Conservation (phyloP, 2,329 filamentous ascomycete genomes). For the Penicillium sp. region DNA sequence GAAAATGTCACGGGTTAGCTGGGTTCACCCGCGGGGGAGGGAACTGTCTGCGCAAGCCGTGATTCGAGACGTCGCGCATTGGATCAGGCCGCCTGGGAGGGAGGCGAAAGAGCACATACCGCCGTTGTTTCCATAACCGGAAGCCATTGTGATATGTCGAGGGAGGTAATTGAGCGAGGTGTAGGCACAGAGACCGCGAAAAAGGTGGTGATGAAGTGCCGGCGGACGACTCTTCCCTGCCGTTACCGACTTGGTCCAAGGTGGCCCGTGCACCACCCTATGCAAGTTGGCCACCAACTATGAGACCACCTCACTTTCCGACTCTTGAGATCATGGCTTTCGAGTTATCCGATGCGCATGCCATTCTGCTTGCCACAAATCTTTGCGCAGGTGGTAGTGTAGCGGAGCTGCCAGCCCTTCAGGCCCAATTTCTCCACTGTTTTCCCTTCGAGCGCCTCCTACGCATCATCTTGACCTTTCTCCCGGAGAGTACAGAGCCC, state of each 20-base stretch:
- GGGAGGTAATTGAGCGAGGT: slow-evolving; percentile 21
- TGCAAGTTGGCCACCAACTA: slow-evolving; percentile 25
- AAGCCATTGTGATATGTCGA: slow-evolving; percentile 46
- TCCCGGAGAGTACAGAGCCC: slow-evolving; percentile 60
- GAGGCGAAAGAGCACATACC: slow-evolving; percentile 39
- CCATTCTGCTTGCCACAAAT: slow-evolving; percentile 59
- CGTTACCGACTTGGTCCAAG: slow-evolving; percentile 31
- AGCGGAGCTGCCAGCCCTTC: slow-evolving; percentile 53
- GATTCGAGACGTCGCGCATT: slow-evolving; percentile 14
- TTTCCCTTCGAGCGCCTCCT: slow-evolving; percentile 57
- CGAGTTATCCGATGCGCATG: slow-evolving; percentile 56
- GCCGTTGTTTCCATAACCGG: slow-evolving; percentile 57
- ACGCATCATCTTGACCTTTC: slow-evolving; percentile 61
- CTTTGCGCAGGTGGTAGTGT: slow-evolving; percentile 58
- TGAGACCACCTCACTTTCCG: slow-evolving; percentile 29
- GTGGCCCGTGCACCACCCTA: slow-evolving; percentile 26
- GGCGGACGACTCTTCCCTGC: slow-evolving; percentile 33
- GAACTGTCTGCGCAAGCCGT: slow-evolving; percentile 20
- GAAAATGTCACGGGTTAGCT: slow-evolving; percentile 24
- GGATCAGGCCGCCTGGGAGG: slow-evolving; percentile 1
- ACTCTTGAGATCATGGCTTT: slow-evolving; percentile 35
- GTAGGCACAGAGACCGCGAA: slow-evolving; percentile 24
- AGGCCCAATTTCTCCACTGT: slow-evolving; percentile 48
- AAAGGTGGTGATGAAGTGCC: slow-evolving; percentile 26
- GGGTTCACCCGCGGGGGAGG: slow-evolving; percentile 16